Base-by-base conservation (phyloP, 1,284 basidiomycete species). In the Ceratobasidium sp. region DNA sequence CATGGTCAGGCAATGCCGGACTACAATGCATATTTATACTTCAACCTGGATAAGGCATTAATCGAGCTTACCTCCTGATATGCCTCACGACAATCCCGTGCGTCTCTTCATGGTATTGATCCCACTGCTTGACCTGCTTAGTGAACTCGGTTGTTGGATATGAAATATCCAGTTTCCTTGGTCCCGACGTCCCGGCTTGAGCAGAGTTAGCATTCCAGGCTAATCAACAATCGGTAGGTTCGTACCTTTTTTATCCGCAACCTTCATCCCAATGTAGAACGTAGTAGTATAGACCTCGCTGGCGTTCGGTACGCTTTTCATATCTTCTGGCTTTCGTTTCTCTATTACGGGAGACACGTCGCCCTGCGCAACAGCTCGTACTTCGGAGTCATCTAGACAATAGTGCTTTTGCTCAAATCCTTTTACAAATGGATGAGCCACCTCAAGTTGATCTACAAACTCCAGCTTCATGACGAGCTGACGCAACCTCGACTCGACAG, bases 401-500 rank as follows among this genome's bases (percentile, higher is more conserved):
- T 94, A 89, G 48, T 89, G 91, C 16, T 91, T 87, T 85, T 94
- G 92, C 78, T 96, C 93, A 81, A 98, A 96, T 37, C 96, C 95
- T 81, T 95, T 96, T 82, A 95, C 89, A 83, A 94, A 98, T 22
- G 98, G 98, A 85, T 99, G 98, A 34, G 96, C 97, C 74, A 96
- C 86, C 74, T 90, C 89, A 79, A 99, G 86, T 71, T 94, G 92
- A 76, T 98, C 96, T 78, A 97, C 94, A 80, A 92, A 92, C 86
- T 99, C 98, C 73, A 99, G 90, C 84, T 98, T 98, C 90, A 97
- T 96, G 65, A 99, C 95, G 27, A 99, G 87, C 81, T 96, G 96
- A 68, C 98, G 91, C 83, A 99, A 88, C 79, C 93, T 90, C 59
- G 96, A 98, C 84, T 99, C 97, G n/a, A 99, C 98, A 29, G 95